Evolutionary conservation across 1,284 basidiomycete species (phyloP).

Genomic region (Mycosarcoma mackinlayi): DNA sequence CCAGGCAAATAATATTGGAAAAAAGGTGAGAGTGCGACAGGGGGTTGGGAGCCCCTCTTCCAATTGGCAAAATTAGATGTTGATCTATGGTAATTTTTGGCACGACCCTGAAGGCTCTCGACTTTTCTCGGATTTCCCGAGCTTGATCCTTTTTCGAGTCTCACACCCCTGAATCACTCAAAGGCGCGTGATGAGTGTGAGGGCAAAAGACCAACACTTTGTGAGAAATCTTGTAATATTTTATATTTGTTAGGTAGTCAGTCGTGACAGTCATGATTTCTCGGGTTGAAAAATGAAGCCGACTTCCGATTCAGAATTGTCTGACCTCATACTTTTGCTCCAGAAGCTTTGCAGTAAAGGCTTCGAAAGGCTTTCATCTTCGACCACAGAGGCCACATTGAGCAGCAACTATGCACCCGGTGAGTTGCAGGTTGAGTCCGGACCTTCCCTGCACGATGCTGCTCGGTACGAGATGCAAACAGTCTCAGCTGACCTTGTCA

Average conservation of each 20-base stretch:
- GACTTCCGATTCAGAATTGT: conserved; percentile 26
- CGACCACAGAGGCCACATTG: neutral
- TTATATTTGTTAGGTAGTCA: no score
- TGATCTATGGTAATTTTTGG: conserved; percentile 6
- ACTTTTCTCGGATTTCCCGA: no score
- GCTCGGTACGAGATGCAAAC: no score
- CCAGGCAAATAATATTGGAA: neutral
- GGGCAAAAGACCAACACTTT: conserved; percentile 20
- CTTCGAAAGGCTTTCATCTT: no score
- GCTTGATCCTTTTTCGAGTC: no score
- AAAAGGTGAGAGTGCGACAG: conserved; percentile 1
- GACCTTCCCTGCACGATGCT: no score
- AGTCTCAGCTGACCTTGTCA: neutral
- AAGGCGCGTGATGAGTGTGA: conserved; percentile 5
- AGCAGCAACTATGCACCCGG: conserved; percentile 31
- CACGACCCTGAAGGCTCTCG: no score
- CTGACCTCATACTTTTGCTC: conserved; percentile 30
- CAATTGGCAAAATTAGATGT: conserved; percentile 18
- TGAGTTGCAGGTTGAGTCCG: conserved; percentile 8
- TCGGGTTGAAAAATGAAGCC: neutral
- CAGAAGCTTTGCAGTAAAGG: neutral
- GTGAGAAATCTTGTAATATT: neutral
- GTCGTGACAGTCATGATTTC: no score
- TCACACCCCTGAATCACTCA: conserved; percentile 18
- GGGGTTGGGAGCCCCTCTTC: conserved; percentile 7